Conservation (phyloP, 306 rosid species). For the peach (Prunus persica) region DNA sequence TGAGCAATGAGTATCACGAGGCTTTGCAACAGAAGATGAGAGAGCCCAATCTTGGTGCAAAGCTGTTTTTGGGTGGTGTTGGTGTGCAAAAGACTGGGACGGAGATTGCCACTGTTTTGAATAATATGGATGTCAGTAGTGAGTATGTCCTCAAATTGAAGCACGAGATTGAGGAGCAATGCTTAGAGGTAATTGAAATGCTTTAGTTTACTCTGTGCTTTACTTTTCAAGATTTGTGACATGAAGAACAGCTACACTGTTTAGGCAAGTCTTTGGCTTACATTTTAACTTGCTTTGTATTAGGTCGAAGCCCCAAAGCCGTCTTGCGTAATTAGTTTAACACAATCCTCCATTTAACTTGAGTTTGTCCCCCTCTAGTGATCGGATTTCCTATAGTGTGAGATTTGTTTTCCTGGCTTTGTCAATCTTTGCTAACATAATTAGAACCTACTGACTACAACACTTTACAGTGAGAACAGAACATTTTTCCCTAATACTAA, state of each 20-base stretch:
- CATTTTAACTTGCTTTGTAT: background rate
- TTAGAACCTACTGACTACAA: background rate
- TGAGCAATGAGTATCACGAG: slow-evolving; percentile 83
- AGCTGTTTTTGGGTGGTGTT: slow-evolving; percentile 88
- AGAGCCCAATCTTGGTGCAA: slow-evolving; percentile 94
- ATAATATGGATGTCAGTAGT: slow-evolving; percentile 85
- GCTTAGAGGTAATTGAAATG: slow-evolving; percentile 69
- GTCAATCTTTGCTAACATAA: background rate
- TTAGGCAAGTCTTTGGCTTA: background rate
- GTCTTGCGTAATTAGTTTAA: background rate
- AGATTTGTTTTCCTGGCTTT: background rate
- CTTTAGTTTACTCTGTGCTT: slow-evolving; percentile 5
- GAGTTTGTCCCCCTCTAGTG: background rate
- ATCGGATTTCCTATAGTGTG: background rate
- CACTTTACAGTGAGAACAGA: background rate
- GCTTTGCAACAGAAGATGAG: slow-evolving; percentile 80
- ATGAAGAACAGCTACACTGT: background rate
- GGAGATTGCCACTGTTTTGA: slow-evolving; percentile 82
- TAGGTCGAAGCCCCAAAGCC: background rate
- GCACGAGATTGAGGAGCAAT: slow-evolving; percentile 90
- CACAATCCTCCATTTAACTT: background rate
- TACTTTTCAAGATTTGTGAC: background rate
- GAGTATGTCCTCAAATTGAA: slow-evolving; percentile 88
- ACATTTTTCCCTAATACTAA: background rate
- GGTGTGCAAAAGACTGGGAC: slow-evolving; percentile 86